Evolutionary conservation across 1,139 yeast species (phyloP).

Genomic region (Zhuliangozyma parablackwelliae): DNA sequence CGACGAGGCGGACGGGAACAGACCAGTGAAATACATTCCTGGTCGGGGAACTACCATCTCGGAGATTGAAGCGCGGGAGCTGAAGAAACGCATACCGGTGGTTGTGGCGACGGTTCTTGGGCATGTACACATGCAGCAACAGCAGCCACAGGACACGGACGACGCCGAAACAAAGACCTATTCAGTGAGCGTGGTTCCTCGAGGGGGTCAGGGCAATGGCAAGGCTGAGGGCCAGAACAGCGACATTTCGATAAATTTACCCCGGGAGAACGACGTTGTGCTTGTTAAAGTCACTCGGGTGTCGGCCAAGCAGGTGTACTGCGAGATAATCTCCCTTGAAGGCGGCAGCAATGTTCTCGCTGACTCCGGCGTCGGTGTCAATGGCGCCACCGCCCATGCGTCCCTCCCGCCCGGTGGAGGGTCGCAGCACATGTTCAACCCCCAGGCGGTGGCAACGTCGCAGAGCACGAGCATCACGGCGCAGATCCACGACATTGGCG

Average conservation of each 20-base stretch:
- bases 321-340: conserved; percentile 81
- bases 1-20: conserved; percentile 9
- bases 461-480: conserved; percentile 32
- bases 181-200: no score
- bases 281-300: conserved; percentile 71
- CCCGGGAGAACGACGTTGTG: conserved; percentile 82
- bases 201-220: background rate
- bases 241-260: conserved; percentile 49
- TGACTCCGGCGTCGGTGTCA: conserved; percentile 66
- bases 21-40: conserved; percentile 22
- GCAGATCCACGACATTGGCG: conserved; percentile 69
- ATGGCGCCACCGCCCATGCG: conserved; percentile 45
- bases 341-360: conserved; percentile 52
- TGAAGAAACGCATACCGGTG: conserved; percentile 34
- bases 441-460: conserved; percentile 44
- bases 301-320: conserved; percentile 65
- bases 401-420: conserved; percentile 52
- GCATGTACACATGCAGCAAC: conserved; percentile 33
- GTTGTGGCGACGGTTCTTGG: conserved; percentile 73
- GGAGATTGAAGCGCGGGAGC: conserved; percentile 22
- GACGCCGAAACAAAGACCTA: conserved; percentile 10
- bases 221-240: background rate
- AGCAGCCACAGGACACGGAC: conserved; percentile 9
- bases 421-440: conserved; percentile 39
- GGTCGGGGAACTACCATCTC: conserved; percentile 39